phyloP scores from a whole-genome alignment of 2,329 filamentous ascomycete species.

The Lachnellula hyalina region DNA sequence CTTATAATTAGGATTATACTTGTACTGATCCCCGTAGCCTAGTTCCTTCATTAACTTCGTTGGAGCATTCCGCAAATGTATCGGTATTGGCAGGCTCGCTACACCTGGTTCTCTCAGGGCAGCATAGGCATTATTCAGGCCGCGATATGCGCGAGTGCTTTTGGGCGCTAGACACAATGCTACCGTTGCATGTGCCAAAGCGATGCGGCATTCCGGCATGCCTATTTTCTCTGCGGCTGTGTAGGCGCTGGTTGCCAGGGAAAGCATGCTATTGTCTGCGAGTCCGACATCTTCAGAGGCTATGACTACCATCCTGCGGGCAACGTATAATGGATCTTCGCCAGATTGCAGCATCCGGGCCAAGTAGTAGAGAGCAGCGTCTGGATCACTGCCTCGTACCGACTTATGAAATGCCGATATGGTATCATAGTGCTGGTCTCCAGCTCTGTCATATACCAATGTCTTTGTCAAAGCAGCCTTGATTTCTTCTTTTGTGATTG shows the following conservation, averaged over 20 bases:
- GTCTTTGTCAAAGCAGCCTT: constrained; percentile 85
- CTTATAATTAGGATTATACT: constrained; percentile 89
- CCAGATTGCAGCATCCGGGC: constrained; percentile 93
- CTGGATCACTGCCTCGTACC: constrained; percentile 77
- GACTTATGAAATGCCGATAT: constrained; percentile 98
- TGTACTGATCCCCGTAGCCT: constrained; percentile 86
- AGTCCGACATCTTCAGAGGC: constrained; percentile 91
- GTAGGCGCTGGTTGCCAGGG: constrained; percentile 80
- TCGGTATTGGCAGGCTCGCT: constrained; percentile 73
- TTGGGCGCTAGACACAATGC: constrained; percentile 79
- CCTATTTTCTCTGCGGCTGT: constrained; percentile 88
- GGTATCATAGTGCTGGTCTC: constrained; percentile 96
- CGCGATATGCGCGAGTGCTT: constrained; percentile 80
- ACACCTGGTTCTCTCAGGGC: constrained; percentile 79
- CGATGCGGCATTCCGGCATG: constrained; percentile 90
- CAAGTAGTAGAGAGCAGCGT: constrained; percentile 90
- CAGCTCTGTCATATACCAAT: constrained; percentile 87
- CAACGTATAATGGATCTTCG: constrained; percentile 89
- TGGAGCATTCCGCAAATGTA: constrained; percentile 87
- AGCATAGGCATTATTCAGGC: constrained; percentile 71
- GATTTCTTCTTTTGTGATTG: constrained; percentile 68
- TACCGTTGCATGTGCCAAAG: constrained; percentile 79
- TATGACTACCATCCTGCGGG: constrained; percentile 87
- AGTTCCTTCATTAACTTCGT: constrained; percentile 90
- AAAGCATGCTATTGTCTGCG: constrained; percentile 77